Evolutionary conservation across 169 alveolate genomes (phyloP).

Genomic region (Amoebophrya sp.): DNA sequence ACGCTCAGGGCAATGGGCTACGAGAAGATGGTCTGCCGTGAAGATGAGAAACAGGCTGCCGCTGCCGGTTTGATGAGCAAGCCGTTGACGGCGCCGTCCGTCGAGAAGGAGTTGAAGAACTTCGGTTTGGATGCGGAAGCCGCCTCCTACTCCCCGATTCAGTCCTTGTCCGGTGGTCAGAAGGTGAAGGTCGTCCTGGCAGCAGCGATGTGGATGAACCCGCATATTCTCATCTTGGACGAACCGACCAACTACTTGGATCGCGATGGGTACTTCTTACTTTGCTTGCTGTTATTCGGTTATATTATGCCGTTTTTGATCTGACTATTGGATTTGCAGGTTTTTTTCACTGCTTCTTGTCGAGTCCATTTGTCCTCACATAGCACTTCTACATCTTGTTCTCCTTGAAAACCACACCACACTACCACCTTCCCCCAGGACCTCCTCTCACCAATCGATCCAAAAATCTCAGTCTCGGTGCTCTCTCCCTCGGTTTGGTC

Average conservation of each 20-base stretch:
- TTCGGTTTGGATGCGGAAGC: conserved; percentile 51
- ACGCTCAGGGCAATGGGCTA: background rate
- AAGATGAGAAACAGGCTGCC: conserved; percentile 52
- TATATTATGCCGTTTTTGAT: too few relatives aligned
- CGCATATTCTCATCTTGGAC: conserved; percentile 50
- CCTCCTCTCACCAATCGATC: too few relatives aligned
- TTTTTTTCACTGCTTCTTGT: too few relatives aligned
- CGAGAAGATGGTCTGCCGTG: conserved; percentile 37
- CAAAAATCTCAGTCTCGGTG: conserved; percentile 41
- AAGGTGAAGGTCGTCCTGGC: conserved; percentile 51
- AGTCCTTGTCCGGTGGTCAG: conserved; percentile 34
- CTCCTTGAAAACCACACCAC: too few relatives aligned
- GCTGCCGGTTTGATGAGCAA: conserved; percentile 47
- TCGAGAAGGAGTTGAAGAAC: conserved; percentile 51
- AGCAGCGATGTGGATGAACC: conserved; percentile 50
- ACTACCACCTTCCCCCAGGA: too few relatives aligned
- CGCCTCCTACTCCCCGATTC: conserved; percentile 45
- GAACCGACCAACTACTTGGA: conserved; percentile 54
- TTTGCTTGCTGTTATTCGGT: too few relatives aligned
- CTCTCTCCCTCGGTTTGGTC: conserved; percentile 43
- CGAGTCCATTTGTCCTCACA: too few relatives aligned
- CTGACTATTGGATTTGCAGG: too few relatives aligned
- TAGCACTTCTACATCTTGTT: too few relatives aligned
- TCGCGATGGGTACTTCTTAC: conserved; percentile 40
- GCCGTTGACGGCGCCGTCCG: conserved; percentile 50